Evolutionary conservation across 495 filamentous ascomycete genomes (phyloP), one percentile per base, ranked within the genome.

Genomic region (Tirmania nivea): DNA sequence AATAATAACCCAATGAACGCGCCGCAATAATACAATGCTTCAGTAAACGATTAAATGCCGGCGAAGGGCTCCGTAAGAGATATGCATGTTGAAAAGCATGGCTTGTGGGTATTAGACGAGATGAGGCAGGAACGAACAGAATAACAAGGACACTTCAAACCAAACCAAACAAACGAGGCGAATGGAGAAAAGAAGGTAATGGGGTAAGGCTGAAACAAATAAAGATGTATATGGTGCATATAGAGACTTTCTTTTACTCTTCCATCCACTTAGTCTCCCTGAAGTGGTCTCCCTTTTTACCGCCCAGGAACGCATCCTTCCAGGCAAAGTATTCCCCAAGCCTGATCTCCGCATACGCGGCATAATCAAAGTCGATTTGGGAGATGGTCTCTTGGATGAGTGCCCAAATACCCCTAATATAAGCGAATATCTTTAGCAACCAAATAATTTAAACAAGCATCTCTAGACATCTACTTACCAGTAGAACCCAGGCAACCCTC

Each of bases 321-420:
- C 90, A 99, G n/a, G 79, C 86, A 74, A 80, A 93, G 67, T 95
- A 99, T 70, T 99, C 90, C 39, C 83, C 83, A 9, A 99, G 70
- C 54, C 92, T 73, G 5, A 81, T 63, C 64, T 94, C 84, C 20
- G 89, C 92, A 68, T 96, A 99, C 21, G 75, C 74, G 36, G 85
- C 84, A 60, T 96, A 99, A 67, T 99, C 87, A 62, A 99, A 99
- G 65, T 96, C 86, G 58, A 99, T 96, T 55, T 89, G 78, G 5
- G 83, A 89, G 57, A 99, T 96, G 16, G 78, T 84, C 1, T 87
- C 85, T 70, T 99, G 92, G 61, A 99, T 95, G 50, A 96, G 73
- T 9, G 86, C 84, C 92, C 92, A 96, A 50, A 94, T 83, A 20
- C 90, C 92, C 25, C 25, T 31, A 31, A 31, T 31, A 31, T 5